Conservation (phyloP, 208 protist species). For the Jaenimonas drosophilae region DNA sequence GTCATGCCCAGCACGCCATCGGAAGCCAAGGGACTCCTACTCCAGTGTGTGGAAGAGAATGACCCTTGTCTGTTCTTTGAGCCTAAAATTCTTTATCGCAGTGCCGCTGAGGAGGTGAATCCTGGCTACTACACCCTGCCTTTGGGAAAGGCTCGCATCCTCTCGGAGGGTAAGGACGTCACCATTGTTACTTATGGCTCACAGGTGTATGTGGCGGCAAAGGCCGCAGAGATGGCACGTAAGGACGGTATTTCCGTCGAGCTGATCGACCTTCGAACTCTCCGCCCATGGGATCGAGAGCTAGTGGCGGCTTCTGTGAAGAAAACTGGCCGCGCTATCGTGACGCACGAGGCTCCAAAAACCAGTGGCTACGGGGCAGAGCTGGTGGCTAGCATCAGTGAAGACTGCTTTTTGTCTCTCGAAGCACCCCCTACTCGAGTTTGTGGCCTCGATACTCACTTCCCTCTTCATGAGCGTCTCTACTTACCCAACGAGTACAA, state of each 20-base stretch:
- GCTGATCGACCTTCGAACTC: slow-evolving; percentile 94
- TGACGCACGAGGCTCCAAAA: slow-evolving; percentile 93
- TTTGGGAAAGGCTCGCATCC: slow-evolving; percentile 88
- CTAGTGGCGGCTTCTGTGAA: slow-evolving; percentile 87
- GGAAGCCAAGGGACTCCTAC: slow-evolving; percentile 85
- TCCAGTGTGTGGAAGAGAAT: slow-evolving; percentile 88
- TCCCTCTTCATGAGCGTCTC: slow-evolving; percentile 94
- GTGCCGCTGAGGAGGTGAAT: slow-evolving; percentile 88
- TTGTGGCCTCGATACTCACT: slow-evolving; percentile 95
- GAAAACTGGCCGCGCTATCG: slow-evolving; percentile 88
- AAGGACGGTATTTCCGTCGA: slow-evolving; percentile 88
- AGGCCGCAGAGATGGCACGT: slow-evolving; percentile 74
- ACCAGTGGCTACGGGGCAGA: slow-evolving; percentile 94
- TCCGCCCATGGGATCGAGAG: slow-evolving; percentile 94
- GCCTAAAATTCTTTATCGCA: slow-evolving; percentile 94
- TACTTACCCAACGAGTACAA: slow-evolving; percentile 94
- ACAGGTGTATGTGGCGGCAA: slow-evolving; percentile 71
- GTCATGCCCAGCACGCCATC: slow-evolving; percentile 72
- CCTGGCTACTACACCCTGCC: slow-evolving; percentile 91
- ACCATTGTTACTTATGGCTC: slow-evolving; percentile 94
- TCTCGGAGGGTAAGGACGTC: slow-evolving; percentile 87
- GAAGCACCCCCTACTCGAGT: slow-evolving; percentile 95
- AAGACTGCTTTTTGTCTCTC: slow-evolving; percentile 92
- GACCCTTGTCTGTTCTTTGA: slow-evolving; percentile 97
- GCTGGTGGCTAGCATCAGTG: slow-evolving; percentile 85